Conservation (phyloP, 2,329 filamentous ascomycete species). For the Trichoderma atrobrunneum region DNA sequence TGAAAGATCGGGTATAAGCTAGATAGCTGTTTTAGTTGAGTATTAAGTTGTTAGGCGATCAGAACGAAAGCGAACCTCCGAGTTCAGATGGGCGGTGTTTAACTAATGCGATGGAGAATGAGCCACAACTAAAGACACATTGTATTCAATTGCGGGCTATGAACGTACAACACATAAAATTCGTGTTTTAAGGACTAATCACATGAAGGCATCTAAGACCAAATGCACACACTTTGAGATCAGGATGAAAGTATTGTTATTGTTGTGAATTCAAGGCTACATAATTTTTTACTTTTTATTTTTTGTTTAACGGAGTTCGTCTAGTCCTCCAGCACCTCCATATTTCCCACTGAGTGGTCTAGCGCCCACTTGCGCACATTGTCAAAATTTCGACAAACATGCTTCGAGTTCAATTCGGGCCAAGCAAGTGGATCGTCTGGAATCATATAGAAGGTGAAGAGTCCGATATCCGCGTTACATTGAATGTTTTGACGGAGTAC, state of each 20-base stretch:
- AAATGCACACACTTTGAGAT: neutral
- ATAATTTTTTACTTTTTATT: neutral
- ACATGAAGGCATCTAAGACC: neutral
- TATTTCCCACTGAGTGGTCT: neutral
- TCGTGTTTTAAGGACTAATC: neutral
- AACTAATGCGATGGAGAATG: neutral
- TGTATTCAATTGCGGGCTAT: neutral
- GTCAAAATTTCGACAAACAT: neutral
- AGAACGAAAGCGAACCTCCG: neutral
- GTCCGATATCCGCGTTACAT: neutral
- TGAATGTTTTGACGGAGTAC: neutral
- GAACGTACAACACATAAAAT: neutral
- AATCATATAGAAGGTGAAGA: constrained; percentile 4
- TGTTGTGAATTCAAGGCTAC: neutral
- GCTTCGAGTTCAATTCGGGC: neutral
- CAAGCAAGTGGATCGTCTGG: neutral
- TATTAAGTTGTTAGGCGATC: neutral
- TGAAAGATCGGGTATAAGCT: neutral
- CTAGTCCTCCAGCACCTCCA: neutral
- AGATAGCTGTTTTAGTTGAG: neutral
- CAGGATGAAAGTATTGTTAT: neutral
- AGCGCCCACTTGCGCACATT: neutral
- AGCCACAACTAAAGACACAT: neutral
- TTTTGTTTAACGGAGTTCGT: neutral
- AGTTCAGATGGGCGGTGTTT: neutral